Percentiles rank a stretch among this genome's conserved stretches.
Conservation (phyloP, 768 basidiomycete species). For the Epithele typhae region DNA sequence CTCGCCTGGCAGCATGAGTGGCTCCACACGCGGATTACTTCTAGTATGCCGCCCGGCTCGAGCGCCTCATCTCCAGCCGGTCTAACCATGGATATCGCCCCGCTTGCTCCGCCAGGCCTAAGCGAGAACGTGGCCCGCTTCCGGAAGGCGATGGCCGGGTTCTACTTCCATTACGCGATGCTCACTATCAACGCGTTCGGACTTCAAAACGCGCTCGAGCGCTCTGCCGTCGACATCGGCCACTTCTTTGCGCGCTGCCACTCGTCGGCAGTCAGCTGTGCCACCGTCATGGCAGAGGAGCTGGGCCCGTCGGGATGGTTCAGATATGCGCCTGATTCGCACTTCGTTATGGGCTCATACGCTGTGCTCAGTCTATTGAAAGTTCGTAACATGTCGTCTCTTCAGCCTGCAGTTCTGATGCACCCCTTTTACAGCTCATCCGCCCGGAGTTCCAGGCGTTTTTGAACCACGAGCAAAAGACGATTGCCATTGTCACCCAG, state of each 20-base stretch:
- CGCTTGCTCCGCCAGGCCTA: conserved; percentile 7
- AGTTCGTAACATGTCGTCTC: conserved; percentile 36
- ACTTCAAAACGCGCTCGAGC: conserved; percentile 91
- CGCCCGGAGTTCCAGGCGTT: conserved; percentile 80
- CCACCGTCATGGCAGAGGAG: conserved; percentile 70
- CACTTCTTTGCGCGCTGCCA: conserved; percentile 84
- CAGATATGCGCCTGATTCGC: conserved; percentile 84
- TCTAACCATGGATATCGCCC: not conserved
- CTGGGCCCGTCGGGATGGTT: conserved; percentile 74
- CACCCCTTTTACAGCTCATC: conserved; percentile 48
- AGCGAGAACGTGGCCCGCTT: conserved; percentile 32
- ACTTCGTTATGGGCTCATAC: conserved; percentile 90
- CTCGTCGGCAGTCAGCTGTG: conserved; percentile 64
- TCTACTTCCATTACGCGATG: conserved; percentile 82
- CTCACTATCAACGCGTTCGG: conserved; percentile 95
- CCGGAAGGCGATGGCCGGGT: conserved; percentile 51
- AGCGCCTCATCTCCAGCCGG: not conserved
- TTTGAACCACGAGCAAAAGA: conserved; percentile 69
- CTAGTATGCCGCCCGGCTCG: not conserved
- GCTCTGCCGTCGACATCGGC: conserved; percentile 63
- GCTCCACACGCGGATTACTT: conserved; percentile 20
- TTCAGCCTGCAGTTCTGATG: too few relatives aligned
- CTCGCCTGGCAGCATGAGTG: conserved; percentile 57
- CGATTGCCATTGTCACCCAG: conserved; percentile 67
- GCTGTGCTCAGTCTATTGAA: conserved; percentile 90